These are phyloP conservation scores for Salvia rosmarinus DNA, from an alignment of 257 asterid species.

Conservation along the genomic window DNA sequence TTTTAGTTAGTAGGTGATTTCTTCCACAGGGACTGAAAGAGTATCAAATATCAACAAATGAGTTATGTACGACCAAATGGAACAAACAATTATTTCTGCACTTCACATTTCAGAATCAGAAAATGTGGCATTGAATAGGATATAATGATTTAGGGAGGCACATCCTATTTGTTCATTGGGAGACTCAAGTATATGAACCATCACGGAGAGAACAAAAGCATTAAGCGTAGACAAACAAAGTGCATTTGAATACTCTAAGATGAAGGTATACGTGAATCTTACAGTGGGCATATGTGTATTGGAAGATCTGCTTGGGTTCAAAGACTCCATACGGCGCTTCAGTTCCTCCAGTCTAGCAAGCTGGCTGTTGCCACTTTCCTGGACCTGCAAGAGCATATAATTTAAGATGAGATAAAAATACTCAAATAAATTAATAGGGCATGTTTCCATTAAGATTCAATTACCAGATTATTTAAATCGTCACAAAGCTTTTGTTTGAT, in stretches of 20 bases:
- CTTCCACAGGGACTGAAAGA: not conserved
- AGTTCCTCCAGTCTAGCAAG: conserved; percentile 83
- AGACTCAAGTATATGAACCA: not conserved
- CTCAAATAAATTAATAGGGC: conserved; percentile 12
- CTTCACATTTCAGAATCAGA: conserved; percentile 9
- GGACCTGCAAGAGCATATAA: conserved; percentile 58
- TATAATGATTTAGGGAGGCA: conserved; percentile 6
- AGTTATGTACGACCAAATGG: not conserved
- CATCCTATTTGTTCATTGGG: conserved; percentile 4
- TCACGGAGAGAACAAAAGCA: conserved; percentile 13
- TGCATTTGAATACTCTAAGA: conserved; percentile 17
- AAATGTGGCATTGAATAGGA: conserved; percentile 11
- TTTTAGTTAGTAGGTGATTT: not conserved
- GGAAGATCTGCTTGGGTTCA: conserved; percentile 83
- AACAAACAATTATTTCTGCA: not conserved
- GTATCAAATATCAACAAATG: not conserved
- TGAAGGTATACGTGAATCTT: conserved; percentile 40
- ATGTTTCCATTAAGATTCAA: conserved; percentile 13
- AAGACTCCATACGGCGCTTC: conserved; percentile 85
- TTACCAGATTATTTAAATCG: conserved; percentile 72
- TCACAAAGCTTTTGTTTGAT: conserved; percentile 78
- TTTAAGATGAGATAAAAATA: conserved; percentile 11
- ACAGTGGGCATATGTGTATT: conserved; percentile 46
- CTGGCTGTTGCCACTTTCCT: conserved; percentile 78
- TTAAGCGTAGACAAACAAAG: conserved; percentile 13